A percentile compares a stretch with the other conserved stretches of the same genome.
These are phyloP conservation scores for Candida awuae DNA, from an alignment of 805 yeast genomes.

Conservation along the genomic window DNA sequence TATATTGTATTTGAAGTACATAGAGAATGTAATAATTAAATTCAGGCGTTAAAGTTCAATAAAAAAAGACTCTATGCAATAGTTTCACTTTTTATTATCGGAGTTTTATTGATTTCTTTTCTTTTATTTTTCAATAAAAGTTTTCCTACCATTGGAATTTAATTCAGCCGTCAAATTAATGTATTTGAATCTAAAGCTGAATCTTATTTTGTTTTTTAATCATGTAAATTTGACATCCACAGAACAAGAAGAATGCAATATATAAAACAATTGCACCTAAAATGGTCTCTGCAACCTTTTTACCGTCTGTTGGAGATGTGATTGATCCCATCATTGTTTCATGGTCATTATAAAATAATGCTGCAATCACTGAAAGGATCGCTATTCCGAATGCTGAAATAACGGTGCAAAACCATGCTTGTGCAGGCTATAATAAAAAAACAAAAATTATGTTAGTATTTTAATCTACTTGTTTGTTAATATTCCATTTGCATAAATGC, in stretches of 20 bases:
- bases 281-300: slow-evolving; percentile 81
- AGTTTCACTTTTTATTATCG: too few relatives aligned
- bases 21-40: too few relatives aligned
- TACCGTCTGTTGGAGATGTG: slow-evolving; percentile 87
- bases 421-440: slow-evolving; percentile 43
- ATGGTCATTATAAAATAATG: slow-evolving; percentile 68
- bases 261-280: slow-evolving; percentile 86
- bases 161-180: neutral
- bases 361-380: slow-evolving; percentile 77
- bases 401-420: slow-evolving; percentile 94
- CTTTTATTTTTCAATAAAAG: too few relatives aligned
- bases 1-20: too few relatives aligned
- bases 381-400: slow-evolving; percentile 88
- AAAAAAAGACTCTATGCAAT: too few relatives aligned
- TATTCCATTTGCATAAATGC: too few relatives aligned
- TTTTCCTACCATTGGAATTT: too few relatives aligned
- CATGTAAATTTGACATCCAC: slow-evolving; percentile 75
- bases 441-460: slow-evolving; percentile 6
- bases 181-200: slow-evolving; percentile 30
- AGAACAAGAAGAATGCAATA: slow-evolving; percentile 70
- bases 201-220: slow-evolving; percentile 61
- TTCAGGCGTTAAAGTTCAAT: too few relatives aligned
- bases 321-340: slow-evolving; percentile 91
- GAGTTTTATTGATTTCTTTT: too few relatives aligned
- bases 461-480: neutral